Base-by-base conservation (phyloP, 192 early-diverging fungal species). In the Entomortierella lignicola region DNA sequence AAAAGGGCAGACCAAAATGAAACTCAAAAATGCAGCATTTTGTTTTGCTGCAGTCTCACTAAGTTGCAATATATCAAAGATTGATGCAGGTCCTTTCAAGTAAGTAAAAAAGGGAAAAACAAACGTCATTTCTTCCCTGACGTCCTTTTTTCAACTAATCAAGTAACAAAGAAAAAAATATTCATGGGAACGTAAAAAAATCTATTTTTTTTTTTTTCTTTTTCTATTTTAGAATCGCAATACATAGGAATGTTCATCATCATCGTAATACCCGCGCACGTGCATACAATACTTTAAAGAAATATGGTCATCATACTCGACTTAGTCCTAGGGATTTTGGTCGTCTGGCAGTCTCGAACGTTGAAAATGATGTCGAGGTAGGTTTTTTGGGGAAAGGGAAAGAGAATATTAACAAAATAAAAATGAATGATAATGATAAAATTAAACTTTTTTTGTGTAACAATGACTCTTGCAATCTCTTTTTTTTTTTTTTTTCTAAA, bases 321-420 rank as follows among this genome's bases (percentile, higher is more conserved):
- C 57, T 79, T 4, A 52, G 48, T 50, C 66, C 62, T 0, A 8
- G 75, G 2, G 67, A 69, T 27, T 70, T 79, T 55, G 75, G 75
- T 2, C 66, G 63, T 7, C 61, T 55, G 8, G 71, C 82, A 12
- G 65, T 86, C 29, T 73, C 71, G 8, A 80, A 83, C 61, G 80
- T 81, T 25, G 70, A 80, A 26, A 81, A 83, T 53, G 82, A 83
- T 61, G 47, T 83, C 31, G 85, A 79, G 68, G 75, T 69, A 60
- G 39, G 23, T 18, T 4, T 37, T 37, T 37, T n/a, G n/a, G n/a
- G n/a, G n/a, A n/a, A n/a, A n/a, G n/a, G n/a, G n/a, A n/a, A n/a
- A n/a, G n/a, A n/a, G n/a, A n/a, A n/a, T n/a, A n/a, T n/a, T n/a
- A n/a, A n/a, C n/a, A n/a, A n/a, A n/a, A n/a, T n/a, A n/a, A n/a